phyloP scores from a whole-genome alignment of 441 rosid species.

The Populus hybrid region DNA sequence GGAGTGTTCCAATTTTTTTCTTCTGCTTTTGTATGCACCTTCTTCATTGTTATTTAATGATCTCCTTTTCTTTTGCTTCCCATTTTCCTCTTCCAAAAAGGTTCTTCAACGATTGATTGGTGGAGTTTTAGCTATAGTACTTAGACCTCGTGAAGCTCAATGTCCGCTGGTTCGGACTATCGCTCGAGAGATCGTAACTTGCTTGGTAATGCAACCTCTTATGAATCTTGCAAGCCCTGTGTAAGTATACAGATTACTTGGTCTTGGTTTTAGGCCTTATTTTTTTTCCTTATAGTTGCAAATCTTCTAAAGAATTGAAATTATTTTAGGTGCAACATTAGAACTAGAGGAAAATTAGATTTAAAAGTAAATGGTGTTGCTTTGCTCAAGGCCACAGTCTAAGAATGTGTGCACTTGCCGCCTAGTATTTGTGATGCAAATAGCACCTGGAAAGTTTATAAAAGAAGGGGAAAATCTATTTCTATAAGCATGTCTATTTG shows the following conservation, averaged over 20 bases:
- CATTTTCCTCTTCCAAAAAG: slow-evolving; percentile 27
- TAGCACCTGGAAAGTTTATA: neutral
- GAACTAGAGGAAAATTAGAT: neutral
- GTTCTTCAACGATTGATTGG: slow-evolving; percentile 78
- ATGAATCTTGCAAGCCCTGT: slow-evolving; percentile 78
- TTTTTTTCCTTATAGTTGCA: neutral
- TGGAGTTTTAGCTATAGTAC: slow-evolving; percentile 79
- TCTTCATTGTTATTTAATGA: slow-evolving; percentile 10
- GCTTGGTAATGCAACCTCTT: slow-evolving; percentile 89
- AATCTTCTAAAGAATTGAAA: neutral
- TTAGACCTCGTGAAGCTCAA: slow-evolving; percentile 89
- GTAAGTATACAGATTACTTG: slow-evolving; percentile 42
- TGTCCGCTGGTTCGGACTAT: slow-evolving; percentile 83
- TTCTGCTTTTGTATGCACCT: slow-evolving; percentile 8
- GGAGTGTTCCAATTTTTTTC: slow-evolving; percentile 28
- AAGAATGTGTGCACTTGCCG: neutral
- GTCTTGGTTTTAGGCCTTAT: neutral
- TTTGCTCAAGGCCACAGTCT: neutral
- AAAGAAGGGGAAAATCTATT: neutral
- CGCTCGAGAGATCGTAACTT: slow-evolving; percentile 93
- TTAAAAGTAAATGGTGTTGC: slow-evolving; percentile 5
- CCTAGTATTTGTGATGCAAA: neutral
- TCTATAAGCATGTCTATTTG: neutral
- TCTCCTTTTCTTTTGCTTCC: slow-evolving; percentile 10
- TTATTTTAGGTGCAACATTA: neutral